Conservation (phyloP, 73 alveolate genomes). For the Paramecium bursaria region DNA sequence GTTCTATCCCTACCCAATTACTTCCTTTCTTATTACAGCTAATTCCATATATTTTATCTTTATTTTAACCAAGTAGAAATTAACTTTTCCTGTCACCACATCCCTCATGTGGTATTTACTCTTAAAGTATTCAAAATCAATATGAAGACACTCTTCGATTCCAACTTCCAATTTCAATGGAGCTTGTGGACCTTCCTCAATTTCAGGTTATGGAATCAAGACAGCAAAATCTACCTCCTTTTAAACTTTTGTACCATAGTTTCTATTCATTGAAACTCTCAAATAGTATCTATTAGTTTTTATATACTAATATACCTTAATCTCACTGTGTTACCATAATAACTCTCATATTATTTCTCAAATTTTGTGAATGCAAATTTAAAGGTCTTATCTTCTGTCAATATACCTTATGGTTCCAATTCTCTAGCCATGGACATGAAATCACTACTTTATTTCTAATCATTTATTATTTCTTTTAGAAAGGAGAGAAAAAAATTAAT, state of each 20-base stretch:
- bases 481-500: neutral
- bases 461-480: slow-evolving; percentile 61
- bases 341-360: slow-evolving; percentile 65
- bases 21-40: slow-evolving; percentile 92
- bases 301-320: slow-evolving; percentile 31
- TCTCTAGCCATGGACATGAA: slow-evolving; percentile 71
- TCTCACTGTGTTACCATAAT: slow-evolving; percentile 64
- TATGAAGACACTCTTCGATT: slow-evolving; percentile 99
- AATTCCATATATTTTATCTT: slow-evolving; percentile 99
- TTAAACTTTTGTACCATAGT: slow-evolving; percentile 27
- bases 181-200: slow-evolving; percentile 6
- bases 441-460: slow-evolving; percentile 64
- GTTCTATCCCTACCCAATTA: slow-evolving; percentile 44
- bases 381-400: slow-evolving; percentile 57
- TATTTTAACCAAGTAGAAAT: slow-evolving; percentile 96
- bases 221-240: slow-evolving; percentile 48
- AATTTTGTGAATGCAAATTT: slow-evolving; percentile 61
- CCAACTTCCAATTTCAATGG: slow-evolving; percentile 41
- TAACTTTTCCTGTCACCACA: slow-evolving; percentile 94
- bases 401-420: slow-evolving; percentile 67
- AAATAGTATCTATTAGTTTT: slow-evolving; percentile 57
- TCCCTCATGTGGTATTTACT: slow-evolving; percentile 96
- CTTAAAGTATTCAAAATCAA: slow-evolving; percentile 97
- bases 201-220: neutral
- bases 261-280: slow-evolving; percentile 24